Evolutionary conservation across 108 stramenopile species (phyloP).

Genomic region (Pseudonitzschia delicatissima): DNA sequence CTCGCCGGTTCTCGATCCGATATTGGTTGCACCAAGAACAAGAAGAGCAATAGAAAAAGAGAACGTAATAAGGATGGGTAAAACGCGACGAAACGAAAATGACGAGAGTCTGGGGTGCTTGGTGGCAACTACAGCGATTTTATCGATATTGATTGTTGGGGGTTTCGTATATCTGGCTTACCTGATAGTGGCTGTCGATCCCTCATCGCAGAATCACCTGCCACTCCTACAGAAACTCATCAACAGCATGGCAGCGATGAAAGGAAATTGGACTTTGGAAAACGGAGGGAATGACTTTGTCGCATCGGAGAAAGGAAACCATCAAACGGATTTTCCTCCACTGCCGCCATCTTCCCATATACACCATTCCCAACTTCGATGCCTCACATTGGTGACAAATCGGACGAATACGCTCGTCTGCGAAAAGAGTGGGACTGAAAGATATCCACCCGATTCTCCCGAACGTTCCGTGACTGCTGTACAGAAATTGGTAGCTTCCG

Average conservation of each 20-base stretch:
- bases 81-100: neutral
- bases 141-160: neutral
- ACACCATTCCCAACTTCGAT: slow-evolving; percentile 57
- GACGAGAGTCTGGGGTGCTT: neutral
- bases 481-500: neutral
- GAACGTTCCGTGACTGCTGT: slow-evolving; percentile 29
- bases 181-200: neutral
- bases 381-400: slow-evolving; percentile 57
- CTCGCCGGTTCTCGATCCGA: neutral
- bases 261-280: neutral
- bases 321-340: neutral
- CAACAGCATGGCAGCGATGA: neutral
- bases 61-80: neutral
- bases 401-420: slow-evolving; percentile 46
- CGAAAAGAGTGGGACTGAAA: slow-evolving; percentile 50
- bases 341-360: slow-evolving; percentile 23
- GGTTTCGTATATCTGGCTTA: neutral
- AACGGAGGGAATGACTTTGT: neutral
- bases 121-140: neutral
- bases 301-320: neutral
- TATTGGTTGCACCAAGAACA: neutral
- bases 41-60: neutral
- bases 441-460: slow-evolving; percentile 49
- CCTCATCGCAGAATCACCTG: neutral
- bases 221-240: neutral